These are phyloP conservation scores for Aristolochia fimbriata DNA, from an alignment of 164 flowering plant species.

Conservation along the genomic window DNA sequence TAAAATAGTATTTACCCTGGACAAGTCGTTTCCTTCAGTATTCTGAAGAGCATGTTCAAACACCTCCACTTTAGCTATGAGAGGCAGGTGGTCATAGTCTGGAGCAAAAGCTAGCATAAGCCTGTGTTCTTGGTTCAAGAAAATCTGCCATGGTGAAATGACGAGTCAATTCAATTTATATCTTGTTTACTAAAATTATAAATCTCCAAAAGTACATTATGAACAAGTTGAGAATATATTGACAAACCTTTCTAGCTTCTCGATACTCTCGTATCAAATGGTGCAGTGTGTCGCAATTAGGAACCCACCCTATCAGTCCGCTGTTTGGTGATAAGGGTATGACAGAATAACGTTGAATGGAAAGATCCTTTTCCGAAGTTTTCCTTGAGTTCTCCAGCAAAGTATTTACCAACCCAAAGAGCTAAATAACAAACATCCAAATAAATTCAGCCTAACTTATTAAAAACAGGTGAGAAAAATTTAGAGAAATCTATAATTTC, in stretches of 20 bases:
- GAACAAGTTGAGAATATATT: neutral
- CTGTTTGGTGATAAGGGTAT: conserved; percentile 96
- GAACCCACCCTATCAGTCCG: conserved; percentile 98
- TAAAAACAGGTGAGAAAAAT: neutral
- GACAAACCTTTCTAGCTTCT: conserved; percentile 85
- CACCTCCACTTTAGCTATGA: conserved; percentile 93
- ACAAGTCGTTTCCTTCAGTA: conserved; percentile 90
- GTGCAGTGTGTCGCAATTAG: conserved; percentile 93
- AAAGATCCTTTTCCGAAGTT: conserved; percentile 85
- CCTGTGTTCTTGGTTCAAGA: conserved; percentile 88
- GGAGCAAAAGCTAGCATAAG: conserved; percentile 90
- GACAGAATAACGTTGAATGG: conserved; percentile 83
- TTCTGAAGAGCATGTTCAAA: conserved; percentile 86
- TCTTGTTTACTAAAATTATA: neutral
- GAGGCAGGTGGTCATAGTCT: conserved; percentile 92
- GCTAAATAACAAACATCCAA: conserved; percentile 31
- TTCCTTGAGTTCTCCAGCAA: conserved; percentile 81
- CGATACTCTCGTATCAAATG: conserved; percentile 90
- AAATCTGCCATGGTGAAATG: conserved; percentile 35
- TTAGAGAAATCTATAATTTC: too few species aligned
- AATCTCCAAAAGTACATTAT: neutral
- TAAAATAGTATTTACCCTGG: conserved; percentile 44
- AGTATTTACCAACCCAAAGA: conserved; percentile 95
- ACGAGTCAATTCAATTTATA: too few species aligned
- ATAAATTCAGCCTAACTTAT: neutral